Percentiles rank a stretch among this genome's conserved stretches.
phyloP scores from a whole-genome alignment of 148 eudicot genomes.

The Chenopodium quinoa region DNA sequence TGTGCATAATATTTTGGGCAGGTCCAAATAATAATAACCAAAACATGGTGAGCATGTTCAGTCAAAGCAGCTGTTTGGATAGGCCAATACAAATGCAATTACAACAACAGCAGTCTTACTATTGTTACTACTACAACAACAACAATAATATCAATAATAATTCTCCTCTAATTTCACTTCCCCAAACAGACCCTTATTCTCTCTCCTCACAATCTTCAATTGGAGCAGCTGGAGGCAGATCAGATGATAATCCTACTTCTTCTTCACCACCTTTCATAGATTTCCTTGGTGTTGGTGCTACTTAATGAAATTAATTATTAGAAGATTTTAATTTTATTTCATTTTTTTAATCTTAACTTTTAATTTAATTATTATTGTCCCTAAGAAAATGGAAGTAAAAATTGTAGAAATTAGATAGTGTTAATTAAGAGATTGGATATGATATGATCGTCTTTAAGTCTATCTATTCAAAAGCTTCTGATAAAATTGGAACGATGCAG shows the following conservation, averaged over 20 bases:
- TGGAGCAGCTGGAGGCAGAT: constrained; percentile 11
- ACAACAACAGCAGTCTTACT: constrained; percentile 18
- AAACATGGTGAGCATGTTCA: constrained; percentile 37
- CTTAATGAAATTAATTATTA: constrained; percentile 24
- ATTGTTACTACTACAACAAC: constrained; percentile 21
- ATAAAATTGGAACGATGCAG: no score
- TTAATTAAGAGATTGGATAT: neutral
- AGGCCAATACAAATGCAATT: constrained; percentile 24
- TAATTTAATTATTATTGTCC: neutral
- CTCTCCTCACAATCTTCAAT: constrained; percentile 18
- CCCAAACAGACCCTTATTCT: constrained; percentile 29
- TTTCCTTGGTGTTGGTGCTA: constrained; percentile 88
- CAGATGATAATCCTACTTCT: constrained; percentile 12
- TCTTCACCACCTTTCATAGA: constrained; percentile 62
- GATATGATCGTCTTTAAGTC: neutral
- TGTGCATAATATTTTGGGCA: neutral
- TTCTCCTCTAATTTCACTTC: constrained; percentile 1
- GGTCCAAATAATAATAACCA: constrained; percentile 26
- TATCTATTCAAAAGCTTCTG: no score
- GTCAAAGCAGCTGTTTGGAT: constrained; percentile 37
- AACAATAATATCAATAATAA: constrained; percentile 18
- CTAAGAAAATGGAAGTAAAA: neutral
- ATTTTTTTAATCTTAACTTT: neutral
- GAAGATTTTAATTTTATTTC: neutral
- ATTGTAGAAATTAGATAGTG: no score